phyloP scores from a whole-genome alignment of 2,329 filamentous ascomycete species.

The Ophiobolus disseminans region DNA sequence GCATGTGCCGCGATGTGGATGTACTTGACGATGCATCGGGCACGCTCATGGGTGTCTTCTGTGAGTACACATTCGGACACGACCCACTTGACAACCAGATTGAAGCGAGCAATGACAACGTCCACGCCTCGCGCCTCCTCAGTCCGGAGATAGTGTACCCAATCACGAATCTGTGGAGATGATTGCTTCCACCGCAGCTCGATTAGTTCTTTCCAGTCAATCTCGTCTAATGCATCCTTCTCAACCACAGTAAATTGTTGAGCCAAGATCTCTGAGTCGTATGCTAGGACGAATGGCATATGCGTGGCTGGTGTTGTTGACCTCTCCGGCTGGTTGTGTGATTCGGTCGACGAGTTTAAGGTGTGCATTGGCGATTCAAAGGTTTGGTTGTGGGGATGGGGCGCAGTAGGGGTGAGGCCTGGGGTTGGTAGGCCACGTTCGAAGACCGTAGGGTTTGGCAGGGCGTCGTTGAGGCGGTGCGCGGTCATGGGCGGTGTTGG shows the following conservation, averaged over 20 bases:
- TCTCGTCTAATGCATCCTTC: slow-evolving; percentile 83
- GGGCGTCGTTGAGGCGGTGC: slow-evolving; percentile 35
- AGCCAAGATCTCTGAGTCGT: slow-evolving; percentile 78
- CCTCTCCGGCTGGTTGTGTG: slow-evolving; percentile 27
- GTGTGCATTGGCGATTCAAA: slow-evolving; percentile 27
- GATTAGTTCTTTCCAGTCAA: slow-evolving; percentile 87
- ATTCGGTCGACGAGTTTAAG: slow-evolving; percentile 30
- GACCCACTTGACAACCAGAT: slow-evolving; percentile 87
- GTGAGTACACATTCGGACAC: slow-evolving; percentile 81
- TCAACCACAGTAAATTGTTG: slow-evolving; percentile 87
- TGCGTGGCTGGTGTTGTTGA: slow-evolving; percentile 53
- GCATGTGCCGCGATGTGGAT: slow-evolving; percentile 83
- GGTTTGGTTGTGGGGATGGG: slow-evolving; percentile 30
- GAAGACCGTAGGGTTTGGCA: slow-evolving; percentile 39
- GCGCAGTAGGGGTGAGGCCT: slow-evolving; percentile 46
- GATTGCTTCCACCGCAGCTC: slow-evolving; percentile 83
- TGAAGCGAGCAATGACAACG: slow-evolving; percentile 85
- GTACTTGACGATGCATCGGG: slow-evolving; percentile 78
- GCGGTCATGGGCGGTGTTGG: slow-evolving; percentile 54
- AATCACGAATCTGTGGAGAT: slow-evolving; percentile 71
- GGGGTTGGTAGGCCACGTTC: slow-evolving; percentile 48
- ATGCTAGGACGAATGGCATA: slow-evolving; percentile 80
- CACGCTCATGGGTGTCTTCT: slow-evolving; percentile 73
- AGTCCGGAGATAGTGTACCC: slow-evolving; percentile 80
- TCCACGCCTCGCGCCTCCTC: slow-evolving; percentile 78